These are phyloP conservation scores for Nicotiana knightiana DNA, from an alignment of 257 asterid genomes.

Conservation along the genomic window DNA sequence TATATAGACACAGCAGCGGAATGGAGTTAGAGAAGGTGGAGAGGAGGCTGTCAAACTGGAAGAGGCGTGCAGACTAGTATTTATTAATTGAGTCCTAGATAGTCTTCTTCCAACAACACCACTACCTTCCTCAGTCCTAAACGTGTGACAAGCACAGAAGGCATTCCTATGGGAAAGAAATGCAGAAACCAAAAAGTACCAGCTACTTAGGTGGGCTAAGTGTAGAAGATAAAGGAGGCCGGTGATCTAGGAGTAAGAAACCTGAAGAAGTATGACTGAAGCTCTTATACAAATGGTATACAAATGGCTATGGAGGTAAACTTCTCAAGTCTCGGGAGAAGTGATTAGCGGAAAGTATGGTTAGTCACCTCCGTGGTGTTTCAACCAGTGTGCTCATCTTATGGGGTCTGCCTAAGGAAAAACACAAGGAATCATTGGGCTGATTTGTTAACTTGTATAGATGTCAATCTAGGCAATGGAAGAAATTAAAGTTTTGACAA, in stretches of 20 bases:
- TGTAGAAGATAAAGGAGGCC: not conserved
- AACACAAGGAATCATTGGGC: slow-evolving; percentile 1
- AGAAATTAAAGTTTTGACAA: not conserved
- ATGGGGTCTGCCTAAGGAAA: not conserved
- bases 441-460: not conserved
- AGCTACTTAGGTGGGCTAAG: not conserved
- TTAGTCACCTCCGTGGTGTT: not conserved
- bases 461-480: not conserved
- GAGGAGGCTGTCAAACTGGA: not conserved
- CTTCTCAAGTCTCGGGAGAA: not conserved
- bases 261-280: not conserved
- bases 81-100: not conserved
- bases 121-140: not conserved
- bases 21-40: not conserved
- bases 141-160: not conserved
- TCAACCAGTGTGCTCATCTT: not conserved
- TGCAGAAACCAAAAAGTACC: not conserved
- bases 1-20: not conserved
- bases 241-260: not conserved
- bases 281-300: not conserved
- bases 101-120: not conserved
- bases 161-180: not conserved
- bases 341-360: not conserved
- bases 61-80: not conserved
- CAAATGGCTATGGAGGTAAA: not conserved